Percentiles rank a stretch among this genome's conserved stretches.
phyloP scores from a whole-genome alignment of 2,329 filamentous ascomycete species.

The Trichoderma polysporum region DNA sequence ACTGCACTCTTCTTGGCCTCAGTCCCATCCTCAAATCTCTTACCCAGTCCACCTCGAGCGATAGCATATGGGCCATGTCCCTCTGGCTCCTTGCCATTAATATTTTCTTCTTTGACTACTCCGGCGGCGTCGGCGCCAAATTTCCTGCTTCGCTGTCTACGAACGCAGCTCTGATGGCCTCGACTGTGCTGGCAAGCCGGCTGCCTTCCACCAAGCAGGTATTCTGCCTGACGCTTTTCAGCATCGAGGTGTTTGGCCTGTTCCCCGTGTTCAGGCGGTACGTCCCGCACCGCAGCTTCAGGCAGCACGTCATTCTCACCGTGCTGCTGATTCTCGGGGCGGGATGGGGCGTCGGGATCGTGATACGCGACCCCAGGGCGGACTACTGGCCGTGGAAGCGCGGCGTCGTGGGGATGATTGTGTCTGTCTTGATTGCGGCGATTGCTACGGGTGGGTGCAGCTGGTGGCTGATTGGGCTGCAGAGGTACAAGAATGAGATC shows the following conservation, averaged over 20 bases:
- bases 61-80: slow-evolving; percentile 97
- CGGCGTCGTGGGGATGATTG: slow-evolving; percentile 67
- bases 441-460: slow-evolving; percentile 89
- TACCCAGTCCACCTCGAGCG: slow-evolving; percentile 86
- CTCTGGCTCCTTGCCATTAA: slow-evolving; percentile 93
- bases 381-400: slow-evolving; percentile 52
- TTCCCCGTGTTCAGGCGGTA: slow-evolving; percentile 97
- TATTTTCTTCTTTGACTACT: slow-evolving; percentile 97
- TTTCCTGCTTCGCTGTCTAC: slow-evolving; percentile 79
- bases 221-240: slow-evolving; percentile 92
- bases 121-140: slow-evolving; percentile 62
- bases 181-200: slow-evolving; percentile 86
- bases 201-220: slow-evolving; percentile 90
- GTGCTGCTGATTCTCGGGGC: slow-evolving; percentile 74
- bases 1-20: slow-evolving; percentile 85
- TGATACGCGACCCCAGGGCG: slow-evolving; percentile 47
- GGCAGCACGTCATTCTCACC: slow-evolving; percentile 76
- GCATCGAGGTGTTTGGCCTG: slow-evolving; percentile 93
- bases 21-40: slow-evolving; percentile 95
- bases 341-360: slow-evolving; percentile 71
- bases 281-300: slow-evolving; percentile 77
- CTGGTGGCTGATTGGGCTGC: slow-evolving; percentile 96
- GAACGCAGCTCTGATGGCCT: slow-evolving; percentile 95
- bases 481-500: slow-evolving; percentile 99
- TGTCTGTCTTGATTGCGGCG: slow-evolving; percentile 72